Evolutionary conservation across 352 stramenopile species (phyloP), one percentile per base, ranked within the genome.

Genomic region (Phytophthora litchii): DNA sequence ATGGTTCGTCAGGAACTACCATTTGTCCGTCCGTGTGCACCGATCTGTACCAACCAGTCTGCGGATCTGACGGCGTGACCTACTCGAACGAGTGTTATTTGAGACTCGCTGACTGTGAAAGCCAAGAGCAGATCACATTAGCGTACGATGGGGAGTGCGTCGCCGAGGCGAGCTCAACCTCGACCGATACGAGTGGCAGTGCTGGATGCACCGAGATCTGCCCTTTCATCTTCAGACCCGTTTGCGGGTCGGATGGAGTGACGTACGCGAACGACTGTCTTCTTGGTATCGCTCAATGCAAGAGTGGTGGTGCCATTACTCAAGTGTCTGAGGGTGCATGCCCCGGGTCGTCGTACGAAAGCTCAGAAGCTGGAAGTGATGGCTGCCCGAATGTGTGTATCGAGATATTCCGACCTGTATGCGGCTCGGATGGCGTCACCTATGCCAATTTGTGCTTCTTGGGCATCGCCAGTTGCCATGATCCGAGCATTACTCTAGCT

Each of bases 251-350:
- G 3, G 74, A 88, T 56, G 63, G 65, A 20, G 41, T 75, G 9
- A 88, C 76, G 7, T 88, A 86, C 64, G 54, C 49, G 11, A 88
- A 83, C 44, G 47, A 71, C 51, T 88, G 78, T 27, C 38, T 80
- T 0, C 41, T 88, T 0, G 58, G 64, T 10, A 10, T 45, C 4
- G 54, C 57, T 12, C 37, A 64, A 10, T 85, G 75, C 53, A 40
- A 57, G 31, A 72, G 54, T 21, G 45, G 20, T 6, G 55, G 48
- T 3, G 21, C 38, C 16, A 59, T 77, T 60, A 54, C 49, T 13
- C 12, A 57, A 13, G 50, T 47, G 12, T 49, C 50, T 3, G 67
- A 78, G 9, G 61, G 59, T 13, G 32, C 68, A 34, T 80, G 66
- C 23, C 23, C 36, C 9, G 20, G 25, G 7, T 45, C 45, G 27